Percentiles rank a stretch among this genome's conserved stretches.
phyloP scores from a whole-genome alignment of 1,139 yeast genomes.

The Pichia sp. region DNA sequence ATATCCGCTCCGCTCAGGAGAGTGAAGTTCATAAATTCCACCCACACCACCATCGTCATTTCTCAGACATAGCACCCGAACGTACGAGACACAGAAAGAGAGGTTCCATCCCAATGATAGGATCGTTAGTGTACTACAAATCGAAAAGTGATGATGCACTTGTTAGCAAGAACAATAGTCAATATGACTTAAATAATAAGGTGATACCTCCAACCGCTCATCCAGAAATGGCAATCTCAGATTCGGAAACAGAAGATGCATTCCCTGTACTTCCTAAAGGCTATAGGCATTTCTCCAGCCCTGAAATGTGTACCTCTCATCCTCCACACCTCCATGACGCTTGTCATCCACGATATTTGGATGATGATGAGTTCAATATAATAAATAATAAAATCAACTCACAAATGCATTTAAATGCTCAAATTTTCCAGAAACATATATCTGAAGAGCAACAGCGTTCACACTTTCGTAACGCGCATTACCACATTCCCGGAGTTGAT shows the following conservation, averaged over 20 bases:
- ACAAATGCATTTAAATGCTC: slow-evolving; percentile 2
- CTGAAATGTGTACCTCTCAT: slow-evolving; percentile 1
- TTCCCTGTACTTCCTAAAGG: background rate
- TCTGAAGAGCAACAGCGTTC: slow-evolving; percentile 1
- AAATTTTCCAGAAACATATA: slow-evolving; percentile 1
- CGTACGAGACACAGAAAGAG: too few relatives aligned
- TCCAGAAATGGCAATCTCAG: background rate
- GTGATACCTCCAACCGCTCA: background rate
- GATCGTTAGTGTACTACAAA: slow-evolving; percentile 22
- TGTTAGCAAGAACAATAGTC: slow-evolving; percentile 1
- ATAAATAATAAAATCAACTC: slow-evolving; percentile 7
- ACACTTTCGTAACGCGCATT: slow-evolving; percentile 2
- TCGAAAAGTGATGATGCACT: slow-evolving; percentile 6
- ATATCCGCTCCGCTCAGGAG: too few relatives aligned
- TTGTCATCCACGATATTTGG: too few relatives aligned
- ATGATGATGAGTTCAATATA: slow-evolving; percentile 6
- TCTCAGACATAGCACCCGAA: too few relatives aligned
- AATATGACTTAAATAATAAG: slow-evolving; percentile 2
- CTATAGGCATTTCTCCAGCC: slow-evolving; percentile 2
- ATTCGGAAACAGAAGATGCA: background rate
- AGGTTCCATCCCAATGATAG: slow-evolving; percentile 24
- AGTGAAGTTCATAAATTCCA: too few relatives aligned
- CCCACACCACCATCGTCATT: too few relatives aligned
- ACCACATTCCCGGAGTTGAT: slow-evolving; percentile 10
- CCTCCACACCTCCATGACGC: too few relatives aligned